Evolutionary conservation across 176 grass and related monocot genomes (phyloP).

Genomic region (Urochloa ruziziensis): DNA sequence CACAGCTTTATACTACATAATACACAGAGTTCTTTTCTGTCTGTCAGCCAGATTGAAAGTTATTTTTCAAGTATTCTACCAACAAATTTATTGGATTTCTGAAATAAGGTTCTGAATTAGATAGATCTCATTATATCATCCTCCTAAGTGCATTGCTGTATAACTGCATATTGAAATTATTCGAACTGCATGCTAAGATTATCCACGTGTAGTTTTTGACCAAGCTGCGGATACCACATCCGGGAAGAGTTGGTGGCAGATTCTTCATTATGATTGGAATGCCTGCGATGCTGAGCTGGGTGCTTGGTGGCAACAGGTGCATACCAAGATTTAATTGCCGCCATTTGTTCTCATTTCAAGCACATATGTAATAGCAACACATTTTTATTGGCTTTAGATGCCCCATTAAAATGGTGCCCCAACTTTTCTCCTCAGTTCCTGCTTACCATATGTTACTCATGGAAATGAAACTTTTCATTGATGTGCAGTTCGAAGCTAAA

Average conservation of each 20-base stretch:
- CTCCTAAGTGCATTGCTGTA: constrained; percentile 6
- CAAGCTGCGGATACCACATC: constrained; percentile 91
- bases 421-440: not conserved
- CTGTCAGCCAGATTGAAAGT: not conserved
- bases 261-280: constrained; percentile 85
- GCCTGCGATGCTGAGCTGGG: constrained; percentile 92
- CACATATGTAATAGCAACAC: not conserved
- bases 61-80: not conserved
- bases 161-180: constrained; percentile 11
- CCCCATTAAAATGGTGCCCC: not conserved
- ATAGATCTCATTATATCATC: not conserved
- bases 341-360: constrained; percentile 11
- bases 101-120: constrained; percentile 1
- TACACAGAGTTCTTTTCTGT: not conserved
- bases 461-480: constrained; percentile 5
- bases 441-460: constrained; percentile 20
- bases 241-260: constrained; percentile 88
- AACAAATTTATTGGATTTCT: constrained; percentile 6
- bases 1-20: not conserved
- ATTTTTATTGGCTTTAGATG: not conserved
- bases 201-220: constrained; percentile 73
- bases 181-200: constrained; percentile 4
- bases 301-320: constrained; percentile 94
- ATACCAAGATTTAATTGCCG: constrained; percentile 2
- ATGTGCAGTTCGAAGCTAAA: constrained; percentile 59